Base-by-base conservation (phyloP, 768 basidiomycete species). In the Trametes meyenii region DNA sequence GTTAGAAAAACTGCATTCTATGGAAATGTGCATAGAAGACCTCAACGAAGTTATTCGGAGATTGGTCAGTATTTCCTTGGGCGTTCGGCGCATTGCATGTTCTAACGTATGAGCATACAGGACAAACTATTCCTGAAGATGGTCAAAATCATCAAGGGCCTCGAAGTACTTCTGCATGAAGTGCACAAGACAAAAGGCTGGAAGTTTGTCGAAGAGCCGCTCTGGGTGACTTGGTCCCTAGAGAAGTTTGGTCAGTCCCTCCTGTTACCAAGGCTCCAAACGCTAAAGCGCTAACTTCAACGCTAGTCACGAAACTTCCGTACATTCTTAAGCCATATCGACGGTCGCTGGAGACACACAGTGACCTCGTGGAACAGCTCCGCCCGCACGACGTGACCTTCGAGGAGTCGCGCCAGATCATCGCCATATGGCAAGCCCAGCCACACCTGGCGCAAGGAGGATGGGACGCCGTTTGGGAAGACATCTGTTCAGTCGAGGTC, bases 151-250 rank as follows among this genome's bases (percentile, higher is more conserved):
- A 73, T 92, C 48, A 90, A 92, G 40, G 83, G 75, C 50, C 68
- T 92, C 55, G 92, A 94, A 61, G 68, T 72, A 2, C 70, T 91
- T 2, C 73, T 92, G 13, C 75, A 82, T 29, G 92, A 94, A 44
- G 89, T 90, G 2, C 81, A 85, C 67, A 89, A 82, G 71, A 73
- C 76, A 16, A 92, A 89, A 71, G 90, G 92, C 0, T 86, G 83
- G 76, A 75, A 79, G 62, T 92, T 89, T 87, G 86, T 84, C 2
- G 79, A 81, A 13, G 89, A 92, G 61, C 86, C 89, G 0, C 76
- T 94, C 45, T 94, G 92, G 92, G 75, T 83, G 24, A 92, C 91
- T 12, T 94, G 92, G 92, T 78, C 92, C 0, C 74, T 93, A 26
- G 87, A 89, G 66, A 88, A 83, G 72, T 92, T 94, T 58, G 89